Evolutionary conservation across 2,329 filamentous ascomycete genomes (phyloP).

Genomic region (Aspergillus phoenicis): DNA sequence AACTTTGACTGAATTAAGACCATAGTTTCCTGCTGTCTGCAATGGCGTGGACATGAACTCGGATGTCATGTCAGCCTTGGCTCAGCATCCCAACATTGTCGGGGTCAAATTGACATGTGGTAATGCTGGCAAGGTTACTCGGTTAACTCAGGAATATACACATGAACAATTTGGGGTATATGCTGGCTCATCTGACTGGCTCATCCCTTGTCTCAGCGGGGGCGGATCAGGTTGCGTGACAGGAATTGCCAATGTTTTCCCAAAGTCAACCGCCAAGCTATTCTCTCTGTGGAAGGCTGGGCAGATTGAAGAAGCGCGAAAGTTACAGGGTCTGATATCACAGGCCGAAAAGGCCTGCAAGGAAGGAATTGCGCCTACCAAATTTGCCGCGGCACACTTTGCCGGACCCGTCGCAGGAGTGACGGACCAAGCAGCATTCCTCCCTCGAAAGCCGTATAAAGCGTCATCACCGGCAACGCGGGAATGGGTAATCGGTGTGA

Average conservation of each 20-base stretch:
- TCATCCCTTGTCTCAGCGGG: conserved; percentile 45
- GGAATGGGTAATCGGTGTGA: conserved; percentile 48
- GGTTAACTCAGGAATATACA: conserved; percentile 45
- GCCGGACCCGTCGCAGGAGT: conserved; percentile 45
- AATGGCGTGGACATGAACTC: conserved; percentile 52
- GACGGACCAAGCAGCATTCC: conserved; percentile 38
- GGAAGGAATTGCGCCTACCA: conserved; percentile 51
- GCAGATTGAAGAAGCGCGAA: conserved; percentile 41
- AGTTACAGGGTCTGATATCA: conserved; percentile 48
- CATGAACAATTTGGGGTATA: conserved; percentile 48
- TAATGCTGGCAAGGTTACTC: conserved; percentile 71
- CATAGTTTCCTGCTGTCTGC: conserved; percentile 38
- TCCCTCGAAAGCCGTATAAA: conserved; percentile 50
- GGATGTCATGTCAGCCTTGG: conserved; percentile 62
- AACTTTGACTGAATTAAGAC: neutral
- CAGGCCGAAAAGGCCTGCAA: conserved; percentile 56
- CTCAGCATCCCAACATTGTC: conserved; percentile 65
- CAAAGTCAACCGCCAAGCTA: conserved; percentile 44
- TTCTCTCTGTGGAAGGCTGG: conserved; percentile 48
- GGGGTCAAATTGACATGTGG: conserved; percentile 73
- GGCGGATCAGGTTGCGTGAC: conserved; percentile 50
- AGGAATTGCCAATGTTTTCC: conserved; percentile 53
- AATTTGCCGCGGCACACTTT: conserved; percentile 51
- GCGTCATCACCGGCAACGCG: conserved; percentile 42
- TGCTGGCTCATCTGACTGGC: conserved; percentile 50